Percentiles rank a stretch among this genome's conserved stretches.
phyloP scores from a whole-genome alignment of 208 protist species.

The Zelonia costaricensis region DNA sequence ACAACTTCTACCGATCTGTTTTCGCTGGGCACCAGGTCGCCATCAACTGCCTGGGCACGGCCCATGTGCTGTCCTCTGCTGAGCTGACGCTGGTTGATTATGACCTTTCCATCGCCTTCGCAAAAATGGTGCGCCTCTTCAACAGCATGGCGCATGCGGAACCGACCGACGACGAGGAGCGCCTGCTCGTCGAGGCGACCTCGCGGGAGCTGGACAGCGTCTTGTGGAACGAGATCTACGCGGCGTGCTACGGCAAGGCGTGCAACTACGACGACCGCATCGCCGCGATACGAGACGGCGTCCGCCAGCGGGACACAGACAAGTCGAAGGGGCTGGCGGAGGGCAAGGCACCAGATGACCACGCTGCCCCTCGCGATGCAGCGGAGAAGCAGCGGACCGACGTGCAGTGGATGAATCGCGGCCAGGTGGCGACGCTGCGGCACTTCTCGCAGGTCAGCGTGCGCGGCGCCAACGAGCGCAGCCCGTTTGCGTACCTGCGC shows the following conservation, averaged over 20 bases:
- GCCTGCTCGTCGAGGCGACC: constrained; percentile 49
- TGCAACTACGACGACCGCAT: background rate
- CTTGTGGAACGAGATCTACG: constrained; percentile 64
- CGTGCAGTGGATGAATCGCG: constrained; percentile 17
- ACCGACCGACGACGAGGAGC: constrained; percentile 49
- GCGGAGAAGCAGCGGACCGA: background rate
- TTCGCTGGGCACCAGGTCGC: constrained; percentile 70
- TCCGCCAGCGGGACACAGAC: background rate
- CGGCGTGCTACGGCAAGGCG: constrained; percentile 52
- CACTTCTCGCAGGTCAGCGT: constrained; percentile 63
- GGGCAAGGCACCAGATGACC: background rate
- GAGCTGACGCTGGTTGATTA: constrained; percentile 47
- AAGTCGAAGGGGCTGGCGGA: constrained; percentile 10
- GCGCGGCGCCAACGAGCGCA: constrained; percentile 38
- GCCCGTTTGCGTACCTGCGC: constrained; percentile 52
- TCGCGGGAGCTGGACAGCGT: constrained; percentile 42
- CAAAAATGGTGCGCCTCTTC: constrained; percentile 67
- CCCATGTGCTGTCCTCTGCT: constrained; percentile 36
- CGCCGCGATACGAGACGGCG: background rate
- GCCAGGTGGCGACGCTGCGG: constrained; percentile 38
- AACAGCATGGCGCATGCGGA: constrained; percentile 71
- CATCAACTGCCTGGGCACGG: constrained; percentile 62
- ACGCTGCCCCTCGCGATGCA: background rate
- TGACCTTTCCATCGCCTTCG: constrained; percentile 58
- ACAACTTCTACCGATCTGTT: constrained; percentile 54